Evolutionary conservation across 805 yeast genomes (phyloP), one percentile per base, ranked within the genome.

Genomic region (Clavispora carvajalis): DNA sequence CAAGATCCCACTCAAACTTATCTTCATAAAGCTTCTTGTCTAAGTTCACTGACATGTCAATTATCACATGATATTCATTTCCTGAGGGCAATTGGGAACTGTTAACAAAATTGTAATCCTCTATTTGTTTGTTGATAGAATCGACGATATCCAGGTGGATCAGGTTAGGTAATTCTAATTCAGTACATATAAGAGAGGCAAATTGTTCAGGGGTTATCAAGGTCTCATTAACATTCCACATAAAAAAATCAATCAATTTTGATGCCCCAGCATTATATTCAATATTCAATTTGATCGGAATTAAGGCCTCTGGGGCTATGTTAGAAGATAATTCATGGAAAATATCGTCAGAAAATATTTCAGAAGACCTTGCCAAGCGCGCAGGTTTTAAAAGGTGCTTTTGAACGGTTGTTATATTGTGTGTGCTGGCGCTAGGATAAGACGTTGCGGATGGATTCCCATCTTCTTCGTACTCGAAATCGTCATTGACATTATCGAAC

Each of bases 1-100:
- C 26, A 56, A 93, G 68, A 55, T 93, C 95, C 98, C 98, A 91
- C 62, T 93, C 98, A 48, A 93, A 83, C 58, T 85, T 84, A 62
- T 93, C 99, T 51, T 89, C 95, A 54, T 81, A 89, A 31, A 90
- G 73, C 51, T 81, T 82, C 57, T 85, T 85, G 48, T 89, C 88
- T 46, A 93, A 66, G 55, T 84, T 87, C 36, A 93, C 85, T 12
- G 91, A 80, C 28, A 93, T 63, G 48, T 88, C 85, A 25, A 93
- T 74, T 3, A 93, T 74, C 1, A 85, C 95, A 54, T 85, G 93
- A 33, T 73, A 71, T 42, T 80, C 86, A 28, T 63, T 67, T 13
- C 55, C 55, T 2, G 56, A 40, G 6, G 95, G 91, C 21, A 88
- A 70, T 39, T 80, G 79, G 23, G 85, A 74, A 10, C 77, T 65